These are phyloP conservation scores for Xylona heveae DNA, from an alignment of 495 filamentous ascomycete genomes.

Conservation along the genomic window DNA sequence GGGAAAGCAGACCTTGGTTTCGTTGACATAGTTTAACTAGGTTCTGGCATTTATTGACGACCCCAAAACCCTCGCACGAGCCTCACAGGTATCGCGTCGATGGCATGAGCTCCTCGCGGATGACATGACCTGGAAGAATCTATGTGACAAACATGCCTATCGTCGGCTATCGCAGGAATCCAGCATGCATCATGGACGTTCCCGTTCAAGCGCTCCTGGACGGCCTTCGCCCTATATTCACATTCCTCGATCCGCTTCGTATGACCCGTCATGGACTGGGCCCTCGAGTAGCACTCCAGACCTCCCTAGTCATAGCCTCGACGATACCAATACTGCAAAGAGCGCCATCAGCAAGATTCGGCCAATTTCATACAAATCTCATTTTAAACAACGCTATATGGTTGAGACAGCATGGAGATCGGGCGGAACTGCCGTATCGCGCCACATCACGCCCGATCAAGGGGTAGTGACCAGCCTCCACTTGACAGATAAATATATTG, in stretches of 20 bases:
- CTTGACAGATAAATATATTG: constrained; percentile 85
- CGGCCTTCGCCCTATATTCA: background rate
- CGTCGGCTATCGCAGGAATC: constrained; percentile 34
- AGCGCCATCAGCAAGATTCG: background rate
- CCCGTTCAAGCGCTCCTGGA: constrained; percentile 1
- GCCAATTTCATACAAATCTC: constrained; percentile 61
- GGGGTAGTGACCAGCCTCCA: constrained; percentile 93
- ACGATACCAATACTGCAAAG: constrained; percentile 4
- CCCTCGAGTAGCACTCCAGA: constrained; percentile 11
- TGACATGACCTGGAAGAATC: constrained; percentile 93
- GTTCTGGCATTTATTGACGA: constrained; percentile 91
- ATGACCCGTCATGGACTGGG: constrained; percentile 1
- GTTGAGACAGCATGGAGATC: constrained; percentile 94
- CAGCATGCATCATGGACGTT: background rate
- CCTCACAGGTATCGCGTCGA: constrained; percentile 77
- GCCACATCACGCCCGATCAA: constrained; percentile 83
- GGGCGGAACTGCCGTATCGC: constrained; percentile 54
- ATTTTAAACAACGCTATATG: constrained; percentile 94
- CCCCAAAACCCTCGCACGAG: constrained; percentile 71
- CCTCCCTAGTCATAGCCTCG: constrained; percentile 8
- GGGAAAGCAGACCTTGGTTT: background rate
- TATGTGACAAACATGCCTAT: constrained; percentile 86
- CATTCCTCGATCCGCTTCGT: constrained; percentile 7
- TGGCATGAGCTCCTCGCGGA: constrained; percentile 90
- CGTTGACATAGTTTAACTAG: constrained; percentile 17